Conservation (phyloP, 2,329 filamentous ascomycete genomes). For the Alternaria sp. region DNA sequence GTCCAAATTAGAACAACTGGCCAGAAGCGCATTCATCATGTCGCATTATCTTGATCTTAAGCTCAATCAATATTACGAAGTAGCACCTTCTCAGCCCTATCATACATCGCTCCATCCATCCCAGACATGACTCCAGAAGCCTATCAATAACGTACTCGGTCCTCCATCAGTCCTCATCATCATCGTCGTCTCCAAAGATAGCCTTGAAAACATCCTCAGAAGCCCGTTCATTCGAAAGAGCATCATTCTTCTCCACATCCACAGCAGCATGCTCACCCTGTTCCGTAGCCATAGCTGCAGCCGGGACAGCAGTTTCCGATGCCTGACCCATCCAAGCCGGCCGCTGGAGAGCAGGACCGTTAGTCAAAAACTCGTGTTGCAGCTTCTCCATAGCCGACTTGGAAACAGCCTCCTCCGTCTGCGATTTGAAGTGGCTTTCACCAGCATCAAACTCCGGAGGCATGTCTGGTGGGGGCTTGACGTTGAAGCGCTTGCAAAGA, state of each 20-base stretch:
- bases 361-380: slow-evolving; percentile 38
- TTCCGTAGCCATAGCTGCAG: background rate
- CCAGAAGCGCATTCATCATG: background rate
- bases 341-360: slow-evolving; percentile 36
- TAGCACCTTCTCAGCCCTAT: background rate
- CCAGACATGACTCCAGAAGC: background rate
- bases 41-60: background rate
- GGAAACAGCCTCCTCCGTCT: slow-evolving; percentile 57
- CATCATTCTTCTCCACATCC: slow-evolving; percentile 78
- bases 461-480: slow-evolving; percentile 75
- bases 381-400: slow-evolving; percentile 58
- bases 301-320: background rate
- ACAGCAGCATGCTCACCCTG: slow-evolving; percentile 51
- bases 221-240: slow-evolving; percentile 74
- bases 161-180: slow-evolving; percentile 43
- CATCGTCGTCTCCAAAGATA: slow-evolving; percentile 90
- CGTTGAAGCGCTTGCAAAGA: slow-evolving; percentile 93
- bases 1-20: background rate
- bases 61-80: background rate
- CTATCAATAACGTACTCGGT: background rate
- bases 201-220: slow-evolving; percentile 84
- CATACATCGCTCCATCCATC: background rate
- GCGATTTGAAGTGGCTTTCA: slow-evolving; percentile 32
- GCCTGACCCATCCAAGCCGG: slow-evolving; percentile 37
- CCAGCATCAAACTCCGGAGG: slow-evolving; percentile 54